Evolutionary conservation across 305 asterid genomes (phyloP), one percentile per base, ranked within the genome.

Genomic region (Fraxinus velutina): DNA sequence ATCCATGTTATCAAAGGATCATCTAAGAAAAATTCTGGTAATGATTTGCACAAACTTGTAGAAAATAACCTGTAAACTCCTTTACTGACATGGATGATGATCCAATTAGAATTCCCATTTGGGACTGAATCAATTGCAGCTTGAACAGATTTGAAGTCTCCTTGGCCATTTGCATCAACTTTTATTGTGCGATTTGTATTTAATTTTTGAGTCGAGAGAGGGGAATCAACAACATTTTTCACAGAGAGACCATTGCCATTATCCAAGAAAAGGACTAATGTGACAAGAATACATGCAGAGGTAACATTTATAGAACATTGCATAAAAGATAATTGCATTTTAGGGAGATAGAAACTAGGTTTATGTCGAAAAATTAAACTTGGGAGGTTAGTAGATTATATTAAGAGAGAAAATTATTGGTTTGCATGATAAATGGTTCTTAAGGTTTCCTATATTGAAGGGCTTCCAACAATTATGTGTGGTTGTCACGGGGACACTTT

Each of bases 101-200:
- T 37, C 97, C 96, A 94, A 57, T 93, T 44, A 21, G 93, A 82
- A 83, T 94, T 92, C 17, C 91, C 89, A 50, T 84, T 85, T 6
- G 98, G 97, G 47, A 93, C 89, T 76, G 90, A 85, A 86, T 94
- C 91, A 83, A 93, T 80, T 62, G 98, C 98, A 76, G 89, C 87
- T 78, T 93, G 98, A 36, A 94, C 84, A 27, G 94, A 78, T 80
- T 75, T 85, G 89, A 93, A 94, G 55, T 92, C 88, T 37, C 95
- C 98, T 1, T 87, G 22, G 27, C 98, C 98, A 47, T 85, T 75
- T 22, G 80, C 78, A 83, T 93, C 95, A 34, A 94, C 98, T 2
- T 70, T 75, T 34, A 90, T 83, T 19, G 92, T 86, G 0, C 79
- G 88, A 74, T 87, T 84, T 3, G 85, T 79, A 29, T 79, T 86